Percentiles rank a stretch among this genome's conserved stretches.
phyloP scores from a whole-genome alignment of 1,139 yeast genomes.

The Pichiaceae sp. region DNA sequence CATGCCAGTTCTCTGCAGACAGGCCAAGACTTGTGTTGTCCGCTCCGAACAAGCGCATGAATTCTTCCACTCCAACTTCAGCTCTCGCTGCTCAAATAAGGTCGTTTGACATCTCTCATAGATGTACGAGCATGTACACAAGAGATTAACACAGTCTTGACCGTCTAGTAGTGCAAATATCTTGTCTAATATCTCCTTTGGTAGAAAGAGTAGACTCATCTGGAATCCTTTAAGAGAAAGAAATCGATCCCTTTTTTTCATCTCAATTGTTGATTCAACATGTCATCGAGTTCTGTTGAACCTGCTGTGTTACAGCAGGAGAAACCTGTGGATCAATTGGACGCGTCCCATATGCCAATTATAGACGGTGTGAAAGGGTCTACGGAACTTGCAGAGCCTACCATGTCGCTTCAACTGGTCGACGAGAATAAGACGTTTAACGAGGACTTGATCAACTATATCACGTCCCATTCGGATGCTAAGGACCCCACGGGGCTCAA shows the following conservation, averaged over 20 bases:
- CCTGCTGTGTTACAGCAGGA: too few species aligned
- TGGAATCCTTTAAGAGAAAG: too few species aligned
- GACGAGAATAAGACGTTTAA: conserved; percentile 70
- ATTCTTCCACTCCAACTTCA: background rate
- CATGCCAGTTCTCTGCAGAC: too few species aligned
- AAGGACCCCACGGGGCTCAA: conserved; percentile 49
- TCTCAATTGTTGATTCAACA: too few species aligned
- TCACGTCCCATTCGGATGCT: conserved; percentile 26
- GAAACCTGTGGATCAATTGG: too few species aligned
- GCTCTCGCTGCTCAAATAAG: conserved; percentile 1
- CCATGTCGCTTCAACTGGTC: conserved; percentile 74
- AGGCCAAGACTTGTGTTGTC: too few species aligned
- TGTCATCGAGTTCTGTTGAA: too few species aligned
- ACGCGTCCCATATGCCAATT: too few species aligned
- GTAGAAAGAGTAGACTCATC: conserved; percentile 4
- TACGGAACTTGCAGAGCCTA: too few species aligned
- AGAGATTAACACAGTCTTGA: conserved; percentile 9
- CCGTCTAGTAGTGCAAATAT: conserved; percentile 7
- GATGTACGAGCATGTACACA: conserved; percentile 10
- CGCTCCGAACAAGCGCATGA: background rate
- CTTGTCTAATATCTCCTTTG: conserved; percentile 16
- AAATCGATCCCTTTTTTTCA: too few species aligned
- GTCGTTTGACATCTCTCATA: conserved; percentile 4
- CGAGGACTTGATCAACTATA: conserved; percentile 20
- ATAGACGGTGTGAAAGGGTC: too few species aligned